Evolutionary conservation across 2,329 filamentous ascomycete genomes (phyloP), one percentile per base, ranked within the genome.

Genomic region (Myriosclerotinia duriaeana): DNA sequence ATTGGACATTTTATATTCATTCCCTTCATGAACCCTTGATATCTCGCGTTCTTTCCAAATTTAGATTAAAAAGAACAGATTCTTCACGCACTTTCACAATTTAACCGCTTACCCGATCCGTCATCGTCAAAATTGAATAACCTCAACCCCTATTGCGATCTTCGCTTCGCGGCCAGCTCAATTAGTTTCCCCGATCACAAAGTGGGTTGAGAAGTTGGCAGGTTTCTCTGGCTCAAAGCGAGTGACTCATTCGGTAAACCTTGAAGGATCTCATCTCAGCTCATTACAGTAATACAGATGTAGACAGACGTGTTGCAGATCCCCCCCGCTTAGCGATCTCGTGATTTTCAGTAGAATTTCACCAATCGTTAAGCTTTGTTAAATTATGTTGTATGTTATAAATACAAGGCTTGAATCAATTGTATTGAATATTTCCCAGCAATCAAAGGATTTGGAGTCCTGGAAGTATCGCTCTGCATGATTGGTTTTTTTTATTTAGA

Each of bases 141-240:
- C 58, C 58, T 44, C 1, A 12, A 5, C 58, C 58, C 58, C 44
- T 61, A 61, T 61, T 17, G 2, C 22, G 2, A 50, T 26, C n/a
- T 26, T 61, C 58, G 58, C 58, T 61, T 61, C 58, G 5, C 58
- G 30, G 30, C 34, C 11, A 61, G 44, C 44, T 26, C 34, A 52
- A 50, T 40, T 50, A 38, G 58, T 50, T 38, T 50, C 8, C 44
- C 58, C 58, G 58, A 26, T 9, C 34, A 48, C n/a, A 50, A 14
- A 50, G n/a, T 61, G 44, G 44, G 44, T 52, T 34, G 6, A 5
- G 30, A 34, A 34, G 5, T 34, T 2, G 30, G 6, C 30, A 6
- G 30, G 6, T 34, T 34, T 5, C 30, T 34, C 30, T 5, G 30
- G 30, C 6, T 5, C 30, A 5, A 6, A 3, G 22, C n/a, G 5